These are phyloP conservation scores for Cymbomonas tetramitiformis DNA, from an alignment of 139 green algal genomes.

Conservation along the genomic window DNA sequence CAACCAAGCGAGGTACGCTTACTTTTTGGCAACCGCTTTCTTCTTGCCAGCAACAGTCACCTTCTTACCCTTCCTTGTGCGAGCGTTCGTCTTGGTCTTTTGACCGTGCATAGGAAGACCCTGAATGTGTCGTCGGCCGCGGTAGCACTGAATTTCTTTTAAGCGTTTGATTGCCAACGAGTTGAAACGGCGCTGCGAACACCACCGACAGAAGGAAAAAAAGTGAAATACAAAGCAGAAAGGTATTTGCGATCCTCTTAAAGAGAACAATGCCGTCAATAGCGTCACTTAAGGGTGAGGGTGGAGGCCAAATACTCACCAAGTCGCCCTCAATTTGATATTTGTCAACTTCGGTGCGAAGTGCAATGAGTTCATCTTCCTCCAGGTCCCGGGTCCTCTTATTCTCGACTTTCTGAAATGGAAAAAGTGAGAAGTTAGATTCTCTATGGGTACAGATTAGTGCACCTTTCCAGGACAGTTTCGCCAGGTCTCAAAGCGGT, in stretches of 20 bases:
- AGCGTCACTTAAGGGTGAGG: neutral
- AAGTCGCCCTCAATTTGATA: constrained; percentile 49
- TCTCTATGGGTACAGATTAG: too few species aligned
- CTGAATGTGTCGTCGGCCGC: constrained; percentile 73
- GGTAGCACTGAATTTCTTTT: constrained; percentile 95
- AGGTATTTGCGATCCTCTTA: neutral
- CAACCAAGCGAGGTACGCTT: too few species aligned
- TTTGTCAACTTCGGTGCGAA: constrained; percentile 57
- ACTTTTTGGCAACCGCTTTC: too few species aligned
- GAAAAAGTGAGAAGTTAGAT: too few species aligned
- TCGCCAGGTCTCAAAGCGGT: too few species aligned
- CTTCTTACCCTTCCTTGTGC: constrained; percentile 76
- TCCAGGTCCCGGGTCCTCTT: constrained; percentile 83
- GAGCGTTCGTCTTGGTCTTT: constrained; percentile 88
- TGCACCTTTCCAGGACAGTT: too few species aligned
- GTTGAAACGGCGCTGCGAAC: constrained; percentile 51
- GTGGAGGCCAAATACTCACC: too few species aligned
- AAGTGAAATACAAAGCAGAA: neutral
- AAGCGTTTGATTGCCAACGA: constrained; percentile 89
- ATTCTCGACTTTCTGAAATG: constrained; percentile 92
- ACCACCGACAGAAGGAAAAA: constrained; percentile 1
- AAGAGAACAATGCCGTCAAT: neutral
- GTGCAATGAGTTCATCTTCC: constrained; percentile 87
- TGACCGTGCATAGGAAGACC: constrained; percentile 79
- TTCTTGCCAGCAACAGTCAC: constrained; percentile 65